Percentiles rank a stretch among this genome's conserved stretches.
These are phyloP conservation scores for Geoglossum cookeanum DNA, from an alignment of 2,329 filamentous ascomycete genomes.

Conservation along the genomic window DNA sequence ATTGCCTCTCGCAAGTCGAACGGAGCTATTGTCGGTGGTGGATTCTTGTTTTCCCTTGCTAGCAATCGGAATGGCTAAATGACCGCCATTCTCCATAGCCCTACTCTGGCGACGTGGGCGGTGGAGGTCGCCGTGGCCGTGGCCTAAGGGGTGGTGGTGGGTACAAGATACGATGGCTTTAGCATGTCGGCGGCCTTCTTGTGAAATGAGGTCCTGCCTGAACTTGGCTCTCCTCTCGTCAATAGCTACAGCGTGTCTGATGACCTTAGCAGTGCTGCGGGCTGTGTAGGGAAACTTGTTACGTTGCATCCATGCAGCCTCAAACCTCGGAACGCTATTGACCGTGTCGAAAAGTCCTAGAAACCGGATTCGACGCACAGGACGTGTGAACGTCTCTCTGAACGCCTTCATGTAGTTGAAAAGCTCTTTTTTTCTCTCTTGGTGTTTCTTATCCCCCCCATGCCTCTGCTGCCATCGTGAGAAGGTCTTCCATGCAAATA, in stretches of 20 bases:
- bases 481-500: slow-evolving; percentile 71
- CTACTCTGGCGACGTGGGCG: not conserved
- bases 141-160: not conserved
- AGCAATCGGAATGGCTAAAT: not conserved
- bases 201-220: slow-evolving; percentile 34
- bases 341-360: slow-evolving; percentile 69
- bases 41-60: not conserved
- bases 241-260: slow-evolving; percentile 37
- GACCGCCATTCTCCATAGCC: not conserved
- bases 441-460: slow-evolving; percentile 23
- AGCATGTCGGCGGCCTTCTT: not conserved
- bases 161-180: not conserved
- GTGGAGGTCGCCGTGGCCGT: not conserved
- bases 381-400: slow-evolving; percentile 61
- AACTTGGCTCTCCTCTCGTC: slow-evolving; percentile 40
- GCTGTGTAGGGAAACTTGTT: slow-evolving; percentile 54
- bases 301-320: slow-evolving; percentile 51
- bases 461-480: slow-evolving; percentile 49
- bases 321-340: slow-evolving; percentile 61
- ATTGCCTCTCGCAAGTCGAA: not conserved
- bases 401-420: slow-evolving; percentile 63
- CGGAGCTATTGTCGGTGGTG: not conserved
- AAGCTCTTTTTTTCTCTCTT: slow-evolving; percentile 37
- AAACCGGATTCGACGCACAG: slow-evolving; percentile 54
- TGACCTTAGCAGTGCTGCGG: slow-evolving; percentile 32